These are phyloP conservation scores for Citrus sp. DNA, from an alignment of 345 rosid genomes.

Conservation along the genomic window DNA sequence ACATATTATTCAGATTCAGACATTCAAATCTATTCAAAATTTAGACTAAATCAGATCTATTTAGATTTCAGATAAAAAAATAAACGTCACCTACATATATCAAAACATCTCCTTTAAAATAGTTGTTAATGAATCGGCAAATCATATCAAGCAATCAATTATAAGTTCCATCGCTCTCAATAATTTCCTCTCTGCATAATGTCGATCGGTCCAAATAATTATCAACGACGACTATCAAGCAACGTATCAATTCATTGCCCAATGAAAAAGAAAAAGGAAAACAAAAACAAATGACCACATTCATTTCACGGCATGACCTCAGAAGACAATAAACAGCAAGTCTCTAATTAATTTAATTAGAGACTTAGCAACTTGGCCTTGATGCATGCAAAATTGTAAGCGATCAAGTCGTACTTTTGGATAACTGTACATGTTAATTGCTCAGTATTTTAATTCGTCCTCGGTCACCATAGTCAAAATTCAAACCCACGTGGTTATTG, in stretches of 20 bases:
- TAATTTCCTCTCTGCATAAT: too few species aligned
- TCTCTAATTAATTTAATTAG: too few species aligned
- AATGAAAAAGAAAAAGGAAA: neutral
- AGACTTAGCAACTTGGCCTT: neutral
- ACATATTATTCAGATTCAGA: too few species aligned
- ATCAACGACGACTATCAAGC: neutral
- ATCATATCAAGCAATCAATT: neutral
- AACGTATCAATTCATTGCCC: neutral
- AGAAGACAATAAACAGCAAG: too few species aligned
- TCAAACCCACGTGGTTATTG: constrained; percentile 11
- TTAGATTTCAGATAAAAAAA: too few species aligned
- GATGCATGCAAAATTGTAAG: too few species aligned
- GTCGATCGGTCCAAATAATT: neutral
- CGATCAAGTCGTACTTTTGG: neutral
- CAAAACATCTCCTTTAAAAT: neutral
- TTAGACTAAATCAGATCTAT: too few species aligned
- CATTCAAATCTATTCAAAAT: too few species aligned
- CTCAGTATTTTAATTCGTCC: neutral
- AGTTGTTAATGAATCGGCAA: neutral
- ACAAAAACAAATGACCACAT: neutral
- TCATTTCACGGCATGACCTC: neutral
- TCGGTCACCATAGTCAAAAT: neutral
- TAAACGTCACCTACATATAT: neutral
- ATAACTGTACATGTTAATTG: neutral
- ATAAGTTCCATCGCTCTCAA: neutral